A percentile compares a stretch with the other conserved stretches of the same genome.
phyloP scores from a whole-genome alignment of 2,329 filamentous ascomycete species.

The Monosporascus sp. region DNA sequence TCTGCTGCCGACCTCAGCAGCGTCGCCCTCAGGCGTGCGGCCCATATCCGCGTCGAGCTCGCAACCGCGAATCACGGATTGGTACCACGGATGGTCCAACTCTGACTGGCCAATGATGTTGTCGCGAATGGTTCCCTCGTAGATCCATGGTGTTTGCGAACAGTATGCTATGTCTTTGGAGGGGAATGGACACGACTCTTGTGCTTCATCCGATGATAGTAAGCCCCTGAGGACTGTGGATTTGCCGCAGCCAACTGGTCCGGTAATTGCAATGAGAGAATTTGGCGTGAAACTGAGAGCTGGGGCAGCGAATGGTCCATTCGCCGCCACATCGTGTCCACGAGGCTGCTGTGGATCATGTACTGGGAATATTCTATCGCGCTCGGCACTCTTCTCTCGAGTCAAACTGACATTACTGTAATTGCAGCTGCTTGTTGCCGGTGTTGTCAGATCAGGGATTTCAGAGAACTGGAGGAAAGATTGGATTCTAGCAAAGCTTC shows the following conservation, averaged over 20 bases:
- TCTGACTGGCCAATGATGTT: conserved; percentile 1
- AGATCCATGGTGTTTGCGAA: conserved; percentile 1
- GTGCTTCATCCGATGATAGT: neutral
- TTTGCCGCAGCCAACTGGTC: too few relatives aligned
- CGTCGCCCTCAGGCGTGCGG: too few relatives aligned
- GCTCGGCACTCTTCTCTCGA: neutral
- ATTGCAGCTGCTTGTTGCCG: too few relatives aligned
- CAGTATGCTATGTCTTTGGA: conserved; percentile 1
- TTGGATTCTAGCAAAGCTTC: too few relatives aligned
- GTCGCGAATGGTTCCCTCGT: conserved; percentile 1
- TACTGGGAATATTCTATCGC: neutral
- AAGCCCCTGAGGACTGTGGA: neutral
- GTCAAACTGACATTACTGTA: neutral
- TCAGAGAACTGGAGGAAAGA: too few relatives aligned
- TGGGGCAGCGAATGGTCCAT: too few relatives aligned
- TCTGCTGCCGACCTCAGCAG: too few relatives aligned
- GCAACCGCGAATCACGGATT: neutral
- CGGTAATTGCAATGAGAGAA: too few relatives aligned
- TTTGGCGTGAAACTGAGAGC: too few relatives aligned
- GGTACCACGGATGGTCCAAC: neutral
- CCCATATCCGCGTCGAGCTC: too few relatives aligned
- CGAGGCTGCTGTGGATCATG: neutral
- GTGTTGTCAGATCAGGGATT: too few relatives aligned
- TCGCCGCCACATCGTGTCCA: too few relatives aligned
- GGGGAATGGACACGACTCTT: neutral